A percentile compares a stretch with the other conserved stretches of the same genome.
phyloP scores from a whole-genome alignment of 2,329 filamentous ascomycete genomes.

The Ceratocystis alfenasii region DNA sequence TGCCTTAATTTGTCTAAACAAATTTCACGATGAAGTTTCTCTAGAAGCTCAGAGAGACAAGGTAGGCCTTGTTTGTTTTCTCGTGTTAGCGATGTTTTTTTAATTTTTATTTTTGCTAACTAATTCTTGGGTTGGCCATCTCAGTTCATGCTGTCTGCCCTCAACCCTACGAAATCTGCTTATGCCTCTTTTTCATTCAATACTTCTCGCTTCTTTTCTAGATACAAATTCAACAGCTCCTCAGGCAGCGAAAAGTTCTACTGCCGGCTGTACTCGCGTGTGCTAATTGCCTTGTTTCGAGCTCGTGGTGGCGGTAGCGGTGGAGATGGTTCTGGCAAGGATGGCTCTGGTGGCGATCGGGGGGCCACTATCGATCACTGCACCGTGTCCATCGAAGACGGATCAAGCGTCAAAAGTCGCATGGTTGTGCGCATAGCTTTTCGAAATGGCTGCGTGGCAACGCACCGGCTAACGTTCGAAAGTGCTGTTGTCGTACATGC shows the following conservation, averaged over 20 bases:
- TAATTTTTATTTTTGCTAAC: slow-evolving; percentile 39
- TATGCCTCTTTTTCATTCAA: slow-evolving; percentile 62
- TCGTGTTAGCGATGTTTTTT: slow-evolving; percentile 15
- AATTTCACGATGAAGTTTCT: slow-evolving; percentile 69
- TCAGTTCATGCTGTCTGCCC: slow-evolving; percentile 59
- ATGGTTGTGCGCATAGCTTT: slow-evolving; percentile 63
- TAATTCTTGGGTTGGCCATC: slow-evolving; percentile 25
- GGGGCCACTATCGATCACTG: slow-evolving; percentile 63
- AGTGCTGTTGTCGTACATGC: slow-evolving; percentile 62
- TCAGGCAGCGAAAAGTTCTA: slow-evolving; percentile 48
- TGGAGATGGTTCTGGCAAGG: slow-evolving; percentile 44
- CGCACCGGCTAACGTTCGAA: slow-evolving; percentile 65
- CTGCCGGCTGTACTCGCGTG: slow-evolving; percentile 51
- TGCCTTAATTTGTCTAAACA: slow-evolving; percentile 59
- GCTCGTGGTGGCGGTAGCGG: slow-evolving; percentile 49
- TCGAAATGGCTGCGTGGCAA: slow-evolving; percentile 65
- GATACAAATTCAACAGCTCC: slow-evolving; percentile 53
- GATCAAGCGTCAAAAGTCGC: slow-evolving; percentile 57
- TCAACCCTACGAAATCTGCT: slow-evolving; percentile 71
- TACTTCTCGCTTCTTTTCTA: slow-evolving; percentile 57
- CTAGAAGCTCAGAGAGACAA: slow-evolving; percentile 59
- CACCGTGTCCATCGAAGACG: slow-evolving; percentile 62
- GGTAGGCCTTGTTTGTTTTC: slow-evolving; percentile 33
- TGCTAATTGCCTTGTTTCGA: slow-evolving; percentile 61
- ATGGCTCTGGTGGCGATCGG: slow-evolving; percentile 33